Evolutionary conservation across 495 filamentous ascomycete genomes (phyloP).

Genomic region (Poronia punctata): DNA sequence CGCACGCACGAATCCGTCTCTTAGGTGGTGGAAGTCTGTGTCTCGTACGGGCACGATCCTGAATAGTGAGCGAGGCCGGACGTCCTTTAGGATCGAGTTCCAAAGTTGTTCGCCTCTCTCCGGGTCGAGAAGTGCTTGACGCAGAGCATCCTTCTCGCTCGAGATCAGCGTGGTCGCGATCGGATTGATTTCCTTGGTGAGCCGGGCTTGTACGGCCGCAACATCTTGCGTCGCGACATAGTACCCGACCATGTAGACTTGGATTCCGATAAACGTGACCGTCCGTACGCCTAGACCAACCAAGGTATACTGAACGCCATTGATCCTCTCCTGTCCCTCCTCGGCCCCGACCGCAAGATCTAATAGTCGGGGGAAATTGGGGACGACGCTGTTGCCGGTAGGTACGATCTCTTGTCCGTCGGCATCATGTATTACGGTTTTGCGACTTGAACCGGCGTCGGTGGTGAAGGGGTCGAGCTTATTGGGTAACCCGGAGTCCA

Average conservation of each 20-base stretch:
- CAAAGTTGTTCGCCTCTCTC: slow-evolving; percentile 62
- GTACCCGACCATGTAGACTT: slow-evolving; percentile 90
- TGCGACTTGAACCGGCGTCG: slow-evolving; percentile 40
- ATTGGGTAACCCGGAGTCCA: slow-evolving; percentile 37
- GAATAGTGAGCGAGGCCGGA: slow-evolving; percentile 58
- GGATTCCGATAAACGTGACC: slow-evolving; percentile 81
- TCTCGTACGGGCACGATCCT: slow-evolving; percentile 78
- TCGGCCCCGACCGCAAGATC: slow-evolving; percentile 44
- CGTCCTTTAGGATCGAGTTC: slow-evolving; percentile 58
- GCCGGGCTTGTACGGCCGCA: slow-evolving; percentile 38
- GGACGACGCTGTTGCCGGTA: slow-evolving; percentile 78
- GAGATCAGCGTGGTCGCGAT: slow-evolving; percentile 77
- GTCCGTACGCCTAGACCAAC: slow-evolving; percentile 81
- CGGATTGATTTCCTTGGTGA: slow-evolving; percentile 47
- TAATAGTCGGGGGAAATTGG: slow-evolving; percentile 71
- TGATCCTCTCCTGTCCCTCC: slow-evolving; percentile 22
- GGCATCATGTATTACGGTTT: slow-evolving; percentile 45
- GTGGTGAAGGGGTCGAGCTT: slow-evolving; percentile 37
- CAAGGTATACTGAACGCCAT: slow-evolving; percentile 67
- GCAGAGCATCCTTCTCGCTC: slow-evolving; percentile 65
- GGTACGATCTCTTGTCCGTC: slow-evolving; percentile 61
- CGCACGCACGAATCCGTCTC: slow-evolving; percentile 83
- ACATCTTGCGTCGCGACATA: slow-evolving; percentile 82
- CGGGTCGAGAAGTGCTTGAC: slow-evolving; percentile 59
- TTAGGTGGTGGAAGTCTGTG: slow-evolving; percentile 85